Evolutionary conservation across 257 asterid genomes (phyloP).

Genomic region (Cruciata laevipes): DNA sequence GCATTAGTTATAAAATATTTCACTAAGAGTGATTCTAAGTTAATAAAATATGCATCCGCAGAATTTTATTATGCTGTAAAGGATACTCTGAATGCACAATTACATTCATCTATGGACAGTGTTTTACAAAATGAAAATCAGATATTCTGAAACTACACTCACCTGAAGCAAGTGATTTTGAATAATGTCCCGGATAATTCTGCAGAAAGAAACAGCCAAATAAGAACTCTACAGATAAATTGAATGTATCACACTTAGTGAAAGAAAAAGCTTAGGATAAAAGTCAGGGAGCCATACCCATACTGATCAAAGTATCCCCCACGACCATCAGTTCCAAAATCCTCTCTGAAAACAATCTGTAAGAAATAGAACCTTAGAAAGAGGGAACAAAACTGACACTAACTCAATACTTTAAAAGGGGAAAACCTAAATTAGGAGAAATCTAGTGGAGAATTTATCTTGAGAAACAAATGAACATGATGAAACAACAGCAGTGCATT

Average conservation of each 20-base stretch:
- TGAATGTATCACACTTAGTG: not conserved
- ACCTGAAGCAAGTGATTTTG: constrained; percentile 94
- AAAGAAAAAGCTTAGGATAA: constrained; percentile 6
- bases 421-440: not conserved
- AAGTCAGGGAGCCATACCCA: constrained; percentile 52
- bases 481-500: not conserved
- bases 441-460: not conserved
- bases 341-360: constrained; percentile 98
- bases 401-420: not conserved
- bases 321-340: constrained; percentile 98
- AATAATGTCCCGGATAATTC: constrained; percentile 87
- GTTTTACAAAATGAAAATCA: no score
- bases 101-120: not conserved
- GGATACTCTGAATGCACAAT: not conserved
- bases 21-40: not conserved
- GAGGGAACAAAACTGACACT: not conserved
- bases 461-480: not conserved
- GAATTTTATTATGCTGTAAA: not conserved
- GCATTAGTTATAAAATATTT: not conserved
- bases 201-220: constrained; percentile 27
- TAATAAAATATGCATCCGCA: not conserved
- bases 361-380: constrained; percentile 8
- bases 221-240: not conserved
- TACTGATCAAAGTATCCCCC: constrained; percentile 99
- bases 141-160: constrained; percentile 9